phyloP scores from a whole-genome alignment of 371 early-diverging fungal genomes.

The Mucor plumbeus region DNA sequence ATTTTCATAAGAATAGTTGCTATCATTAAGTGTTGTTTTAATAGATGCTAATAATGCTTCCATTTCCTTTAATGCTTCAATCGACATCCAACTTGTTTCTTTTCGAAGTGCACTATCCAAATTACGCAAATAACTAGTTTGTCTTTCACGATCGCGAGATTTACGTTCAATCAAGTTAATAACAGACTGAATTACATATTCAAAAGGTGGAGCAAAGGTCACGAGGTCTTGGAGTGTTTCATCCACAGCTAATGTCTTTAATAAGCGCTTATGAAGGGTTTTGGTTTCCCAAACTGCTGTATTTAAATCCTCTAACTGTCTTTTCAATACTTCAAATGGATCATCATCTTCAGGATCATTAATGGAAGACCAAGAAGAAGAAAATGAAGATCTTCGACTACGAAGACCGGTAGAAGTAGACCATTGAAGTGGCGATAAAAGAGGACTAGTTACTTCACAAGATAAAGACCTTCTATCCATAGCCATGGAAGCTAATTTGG shows the following conservation, averaged over 20 bases:
- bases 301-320: constrained; percentile 55
- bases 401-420: constrained; percentile 41
- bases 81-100: constrained; percentile 43
- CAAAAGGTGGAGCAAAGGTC: constrained; percentile 52
- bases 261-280: constrained; percentile 52
- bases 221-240: constrained; percentile 41
- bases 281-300: constrained; percentile 58
- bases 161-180: constrained; percentile 48
- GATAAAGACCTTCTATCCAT: constrained; percentile 34
- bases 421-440: constrained; percentile 40
- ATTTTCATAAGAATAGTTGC: constrained; percentile 44
- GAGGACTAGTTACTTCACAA: constrained; percentile 25
- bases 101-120: constrained; percentile 47
- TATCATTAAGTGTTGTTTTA: constrained; percentile 44
- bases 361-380: constrained; percentile 46
- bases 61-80: constrained; percentile 43
- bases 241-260: constrained; percentile 47
- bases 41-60: constrained; percentile 39
- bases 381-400: constrained; percentile 49
- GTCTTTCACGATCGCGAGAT: constrained; percentile 55
- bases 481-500: constrained; percentile 44
- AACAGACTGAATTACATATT: constrained; percentile 52
- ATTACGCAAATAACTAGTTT: constrained; percentile 43
- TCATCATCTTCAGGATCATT: constrained; percentile 51
- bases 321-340: constrained; percentile 54